A percentile compares a stretch with the other conserved stretches of the same genome.
Conservation (phyloP, 768 basidiomycete species). For the Tylopilus plumbeoviolaceoides region DNA sequence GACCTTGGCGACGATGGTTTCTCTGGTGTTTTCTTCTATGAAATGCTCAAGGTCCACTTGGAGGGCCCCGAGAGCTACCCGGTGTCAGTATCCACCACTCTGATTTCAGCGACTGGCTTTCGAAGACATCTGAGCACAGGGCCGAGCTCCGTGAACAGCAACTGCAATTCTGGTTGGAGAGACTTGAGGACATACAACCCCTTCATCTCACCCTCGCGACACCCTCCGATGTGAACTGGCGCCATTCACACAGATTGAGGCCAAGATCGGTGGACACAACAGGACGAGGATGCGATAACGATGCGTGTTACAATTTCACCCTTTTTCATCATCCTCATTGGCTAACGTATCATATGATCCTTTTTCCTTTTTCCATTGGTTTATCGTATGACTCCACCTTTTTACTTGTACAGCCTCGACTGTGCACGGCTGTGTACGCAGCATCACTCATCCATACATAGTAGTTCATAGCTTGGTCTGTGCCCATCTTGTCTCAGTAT, state of each 20-base stretch:
- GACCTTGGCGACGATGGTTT: slow-evolving; percentile 12
- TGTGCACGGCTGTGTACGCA: too few species aligned
- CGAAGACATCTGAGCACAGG: slow-evolving; percentile 27
- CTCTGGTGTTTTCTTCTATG: slow-evolving; percentile 31
- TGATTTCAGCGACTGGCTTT: slow-evolving; percentile 24
- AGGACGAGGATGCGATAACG: too few species aligned
- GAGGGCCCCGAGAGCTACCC: slow-evolving; percentile 23
- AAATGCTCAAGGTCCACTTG: slow-evolving; percentile 25
- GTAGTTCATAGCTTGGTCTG: too few species aligned
- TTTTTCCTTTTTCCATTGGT: too few species aligned
- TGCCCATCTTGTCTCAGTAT: too few species aligned
- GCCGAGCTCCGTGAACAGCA: slow-evolving; percentile 22
- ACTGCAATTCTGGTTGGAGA: slow-evolving; percentile 24
- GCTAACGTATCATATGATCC: too few species aligned
- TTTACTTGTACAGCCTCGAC: too few species aligned
- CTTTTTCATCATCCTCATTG: too few species aligned
- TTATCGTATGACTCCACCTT: too few species aligned
- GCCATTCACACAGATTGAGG: slow-evolving; percentile 26
- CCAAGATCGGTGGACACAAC: too few species aligned
- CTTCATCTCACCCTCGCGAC: slow-evolving; percentile 25
- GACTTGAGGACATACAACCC: slow-evolving; percentile 12
- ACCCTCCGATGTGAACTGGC: slow-evolving; percentile 25
- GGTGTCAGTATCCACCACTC: slow-evolving; percentile 21
- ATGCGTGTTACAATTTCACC: too few species aligned
- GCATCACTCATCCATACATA: too few species aligned